Evolutionary conservation across 192 early-diverging fungal genomes (phyloP).

Genomic region (Gigaspora rosea): DNA sequence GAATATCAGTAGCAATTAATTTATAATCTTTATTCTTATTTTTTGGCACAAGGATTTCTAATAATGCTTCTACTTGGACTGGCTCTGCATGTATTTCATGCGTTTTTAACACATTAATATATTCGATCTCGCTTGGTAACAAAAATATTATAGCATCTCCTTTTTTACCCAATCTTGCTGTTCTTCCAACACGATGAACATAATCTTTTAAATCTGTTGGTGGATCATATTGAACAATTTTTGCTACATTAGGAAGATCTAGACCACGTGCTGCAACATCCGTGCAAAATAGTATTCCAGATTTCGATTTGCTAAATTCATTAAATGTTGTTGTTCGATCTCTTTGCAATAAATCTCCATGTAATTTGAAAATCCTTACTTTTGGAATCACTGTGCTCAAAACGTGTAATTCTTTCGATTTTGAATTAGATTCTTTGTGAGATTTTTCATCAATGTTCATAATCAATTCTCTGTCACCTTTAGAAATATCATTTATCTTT

Average conservation of each 20-base stretch:
- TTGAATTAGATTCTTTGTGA: no score
- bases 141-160: constrained; percentile 88
- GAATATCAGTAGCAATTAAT: constrained; percentile 50
- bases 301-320: constrained; percentile 62
- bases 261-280: constrained; percentile 98
- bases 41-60: constrained; percentile 59
- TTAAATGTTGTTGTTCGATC: constrained; percentile 75
- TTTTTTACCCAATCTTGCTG: constrained; percentile 88
- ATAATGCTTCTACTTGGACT: constrained; percentile 58
- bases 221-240: constrained; percentile 95
- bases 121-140: constrained; percentile 85
- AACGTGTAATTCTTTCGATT: no score
- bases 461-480: no score
- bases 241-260: constrained; percentile 90
- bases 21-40: constrained; percentile 56
- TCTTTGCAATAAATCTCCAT: constrained; percentile 85
- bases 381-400: constrained; percentile 68
- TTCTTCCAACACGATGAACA: constrained; percentile 96
- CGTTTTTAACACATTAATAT: constrained; percentile 64
- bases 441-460: no score
- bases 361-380: constrained; percentile 77
- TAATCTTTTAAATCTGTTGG: constrained; percentile 94
- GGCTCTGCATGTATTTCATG: constrained; percentile 59
- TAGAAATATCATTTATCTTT: constrained; percentile 48
- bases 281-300: constrained; percentile 89